Conservation (phyloP, 495 filamentous ascomycete genomes). For the Entonaema liquescens region DNA sequence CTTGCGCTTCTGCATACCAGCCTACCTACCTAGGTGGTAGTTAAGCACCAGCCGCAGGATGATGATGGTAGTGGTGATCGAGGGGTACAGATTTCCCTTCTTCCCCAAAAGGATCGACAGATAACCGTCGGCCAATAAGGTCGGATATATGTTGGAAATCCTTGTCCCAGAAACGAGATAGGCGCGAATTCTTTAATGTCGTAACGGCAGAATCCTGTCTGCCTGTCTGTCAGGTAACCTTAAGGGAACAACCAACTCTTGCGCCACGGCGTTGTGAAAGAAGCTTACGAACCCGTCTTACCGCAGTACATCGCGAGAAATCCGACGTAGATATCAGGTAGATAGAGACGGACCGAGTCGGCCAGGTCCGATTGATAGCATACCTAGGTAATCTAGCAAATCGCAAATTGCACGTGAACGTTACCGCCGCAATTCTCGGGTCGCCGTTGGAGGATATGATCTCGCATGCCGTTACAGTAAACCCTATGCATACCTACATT, state of each 20-base stretch:
- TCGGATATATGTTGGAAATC: slow-evolving; percentile 25
- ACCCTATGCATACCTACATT: neutral
- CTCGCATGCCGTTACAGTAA: slow-evolving; percentile 31
- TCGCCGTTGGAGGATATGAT: slow-evolving; percentile 28
- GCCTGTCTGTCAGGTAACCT: slow-evolving; percentile 4
- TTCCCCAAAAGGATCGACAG: slow-evolving; percentile 33
- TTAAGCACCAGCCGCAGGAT: slow-evolving; percentile 27
- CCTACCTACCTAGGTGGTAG: too few species aligned
- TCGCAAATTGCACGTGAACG: slow-evolving; percentile 38
- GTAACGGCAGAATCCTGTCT: slow-evolving; percentile 6
- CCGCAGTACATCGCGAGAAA: neutral
- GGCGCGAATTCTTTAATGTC: slow-evolving; percentile 16
- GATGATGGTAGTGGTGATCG: neutral
- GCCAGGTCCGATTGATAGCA: slow-evolving; percentile 12
- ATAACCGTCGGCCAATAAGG: slow-evolving; percentile 38
- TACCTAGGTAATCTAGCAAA: slow-evolving; percentile 6
- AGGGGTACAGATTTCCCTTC: slow-evolving; percentile 21
- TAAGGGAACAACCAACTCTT: neutral
- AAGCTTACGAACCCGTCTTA: slow-evolving; percentile 11
- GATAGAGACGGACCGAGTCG: slow-evolving; percentile 7
- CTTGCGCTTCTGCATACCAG: neutral
- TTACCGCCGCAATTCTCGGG: slow-evolving; percentile 29
- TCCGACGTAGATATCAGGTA: neutral
- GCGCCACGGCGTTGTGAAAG: slow-evolving; percentile 3
- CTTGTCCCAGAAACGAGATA: slow-evolving; percentile 30